phyloP scores from a whole-genome alignment of 2,329 filamentous ascomycete species.

The Ustulina deusta region DNA sequence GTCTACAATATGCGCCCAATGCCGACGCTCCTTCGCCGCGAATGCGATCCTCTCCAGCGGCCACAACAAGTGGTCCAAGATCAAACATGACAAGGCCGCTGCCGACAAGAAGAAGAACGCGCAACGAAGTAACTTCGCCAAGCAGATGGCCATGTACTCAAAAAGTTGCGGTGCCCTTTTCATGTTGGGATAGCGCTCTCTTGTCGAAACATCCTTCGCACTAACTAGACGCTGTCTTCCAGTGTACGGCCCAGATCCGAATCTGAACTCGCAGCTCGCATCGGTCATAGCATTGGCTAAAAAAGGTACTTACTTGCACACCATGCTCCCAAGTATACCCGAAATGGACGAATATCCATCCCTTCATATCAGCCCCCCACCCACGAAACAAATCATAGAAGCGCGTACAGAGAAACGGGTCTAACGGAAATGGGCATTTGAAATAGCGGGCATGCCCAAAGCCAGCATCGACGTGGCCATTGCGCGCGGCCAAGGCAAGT shows the following conservation, averaged over 20 bases:
- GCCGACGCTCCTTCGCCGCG: conserved; percentile 62
- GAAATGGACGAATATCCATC: not conserved
- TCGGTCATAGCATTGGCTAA: conserved; percentile 81
- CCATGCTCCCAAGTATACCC: not conserved
- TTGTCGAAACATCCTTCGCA: not conserved
- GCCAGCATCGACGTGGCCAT: conserved; percentile 85
- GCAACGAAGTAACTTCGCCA: conserved; percentile 74
- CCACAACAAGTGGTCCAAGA: conserved; percentile 96
- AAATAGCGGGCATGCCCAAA: conserved; percentile 80
- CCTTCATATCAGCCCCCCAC: not conserved
- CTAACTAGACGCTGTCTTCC: conserved; percentile 36
- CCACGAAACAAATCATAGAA: not conserved
- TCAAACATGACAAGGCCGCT: conserved; percentile 92
- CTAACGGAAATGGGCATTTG: conserved; percentile 2
- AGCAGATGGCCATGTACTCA: conserved; percentile 79
- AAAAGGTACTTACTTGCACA: conserved; percentile 66
- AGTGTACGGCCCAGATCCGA: conserved; percentile 82
- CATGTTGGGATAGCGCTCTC: not conserved
- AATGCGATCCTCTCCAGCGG: conserved; percentile 67
- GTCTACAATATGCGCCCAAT: conserved; percentile 59
- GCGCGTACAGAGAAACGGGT: conserved; percentile 22
- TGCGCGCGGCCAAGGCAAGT: conserved; percentile 87
- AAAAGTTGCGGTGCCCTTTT: conserved; percentile 66
- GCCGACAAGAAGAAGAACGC: conserved; percentile 84
- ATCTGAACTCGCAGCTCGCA: conserved; percentile 80